Evolutionary conservation across 306 rosid species (phyloP).

Genomic region (Quercus suber): DNA sequence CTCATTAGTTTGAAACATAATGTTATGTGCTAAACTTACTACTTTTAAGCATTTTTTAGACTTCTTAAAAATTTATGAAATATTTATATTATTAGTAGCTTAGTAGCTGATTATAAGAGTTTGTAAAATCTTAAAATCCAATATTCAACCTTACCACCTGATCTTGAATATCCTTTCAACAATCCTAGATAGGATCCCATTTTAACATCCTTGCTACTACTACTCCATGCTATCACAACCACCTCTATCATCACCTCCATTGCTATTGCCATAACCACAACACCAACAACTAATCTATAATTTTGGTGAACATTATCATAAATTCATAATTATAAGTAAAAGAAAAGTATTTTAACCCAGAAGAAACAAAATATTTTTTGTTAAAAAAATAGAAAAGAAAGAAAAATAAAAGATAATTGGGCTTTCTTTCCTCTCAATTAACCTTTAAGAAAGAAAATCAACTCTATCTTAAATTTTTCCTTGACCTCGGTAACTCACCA

Average conservation of each 20-base stretch:
- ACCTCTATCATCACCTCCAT: neutral
- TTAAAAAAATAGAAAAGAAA: neutral
- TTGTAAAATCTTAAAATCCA: too few relatives aligned
- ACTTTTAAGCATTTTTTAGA: too few relatives aligned
- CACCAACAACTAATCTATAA: neutral
- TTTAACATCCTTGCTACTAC: neutral
- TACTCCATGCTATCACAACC: neutral
- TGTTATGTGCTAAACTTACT: too few relatives aligned
- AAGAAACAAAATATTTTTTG: neutral
- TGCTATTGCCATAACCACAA: neutral
- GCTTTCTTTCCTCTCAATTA: neutral
- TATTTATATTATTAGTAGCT: too few relatives aligned
- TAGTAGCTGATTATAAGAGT: too few relatives aligned
- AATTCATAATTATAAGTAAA: neutral
- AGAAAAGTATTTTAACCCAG: neutral
- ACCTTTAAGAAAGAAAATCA: neutral
- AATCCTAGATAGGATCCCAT: too few relatives aligned
- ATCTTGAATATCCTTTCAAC: too few relatives aligned
- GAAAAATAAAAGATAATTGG: neutral
- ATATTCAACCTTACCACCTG: too few relatives aligned
- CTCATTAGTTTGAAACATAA: too few relatives aligned
- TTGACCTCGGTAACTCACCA: conserved; percentile 39
- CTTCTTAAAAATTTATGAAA: too few relatives aligned
- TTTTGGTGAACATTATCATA: neutral
- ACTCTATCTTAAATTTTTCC: neutral